Evolutionary conservation across 371 early-diverging fungal genomes (phyloP).

Genomic region (Batrachochytrium dendrobatidis): DNA sequence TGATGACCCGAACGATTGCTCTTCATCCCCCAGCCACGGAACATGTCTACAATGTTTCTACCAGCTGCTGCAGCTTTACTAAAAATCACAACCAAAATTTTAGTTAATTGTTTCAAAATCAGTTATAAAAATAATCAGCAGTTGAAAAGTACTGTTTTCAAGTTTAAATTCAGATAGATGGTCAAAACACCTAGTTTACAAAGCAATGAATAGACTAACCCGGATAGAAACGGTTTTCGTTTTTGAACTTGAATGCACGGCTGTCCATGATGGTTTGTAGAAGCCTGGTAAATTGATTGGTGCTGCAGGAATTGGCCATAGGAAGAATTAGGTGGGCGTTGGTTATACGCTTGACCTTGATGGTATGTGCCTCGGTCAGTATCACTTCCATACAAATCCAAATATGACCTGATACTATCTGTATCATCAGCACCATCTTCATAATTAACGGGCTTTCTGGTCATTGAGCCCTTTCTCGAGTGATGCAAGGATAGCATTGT

Average conservation of each 20-base stretch:
- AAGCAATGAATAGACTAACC: no score
- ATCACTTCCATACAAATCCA: neutral
- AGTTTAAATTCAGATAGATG: no score
- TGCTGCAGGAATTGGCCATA: no score
- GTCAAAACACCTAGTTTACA: no score
- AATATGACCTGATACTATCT: neutral
- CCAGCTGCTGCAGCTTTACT: slow-evolving; percentile 1
- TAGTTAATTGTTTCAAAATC: neutral
- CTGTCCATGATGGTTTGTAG: no score
- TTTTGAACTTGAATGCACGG: no score
- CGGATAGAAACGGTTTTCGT: no score
- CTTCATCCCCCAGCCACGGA: slow-evolving; percentile 3
- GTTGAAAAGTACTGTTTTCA: no score
- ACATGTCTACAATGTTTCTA: neutral
- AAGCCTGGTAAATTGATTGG: no score
- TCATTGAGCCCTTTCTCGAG: no score
- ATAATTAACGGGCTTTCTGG: neutral
- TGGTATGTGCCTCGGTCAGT: slow-evolving; percentile 1
- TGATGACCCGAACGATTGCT: neutral
- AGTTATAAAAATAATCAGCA: neutral
- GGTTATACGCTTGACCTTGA: neutral
- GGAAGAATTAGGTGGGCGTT: no score
- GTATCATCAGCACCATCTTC: neutral
- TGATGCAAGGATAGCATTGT: no score
- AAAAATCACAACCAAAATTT: neutral